Evolutionary conservation across 495 filamentous ascomycete genomes (phyloP).

Genomic region (Hapsidospora chrysogenum): DNA sequence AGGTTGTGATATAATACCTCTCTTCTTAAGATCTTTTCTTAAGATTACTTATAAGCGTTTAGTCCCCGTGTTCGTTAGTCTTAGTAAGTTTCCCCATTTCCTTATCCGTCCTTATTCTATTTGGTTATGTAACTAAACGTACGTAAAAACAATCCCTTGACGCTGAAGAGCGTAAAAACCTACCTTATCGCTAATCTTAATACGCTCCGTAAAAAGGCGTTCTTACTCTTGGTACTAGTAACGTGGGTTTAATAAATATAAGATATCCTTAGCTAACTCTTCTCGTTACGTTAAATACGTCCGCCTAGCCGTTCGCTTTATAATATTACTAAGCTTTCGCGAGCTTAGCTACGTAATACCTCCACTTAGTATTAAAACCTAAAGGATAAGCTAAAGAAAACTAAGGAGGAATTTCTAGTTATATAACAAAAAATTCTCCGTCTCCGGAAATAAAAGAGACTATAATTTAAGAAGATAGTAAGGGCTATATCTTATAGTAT

Average conservation of each 20-base stretch:
- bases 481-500: conserved; percentile 1
- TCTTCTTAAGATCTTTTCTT: not conserved
- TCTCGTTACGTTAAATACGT: not conserved
- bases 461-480: too few relatives aligned
- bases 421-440: too few relatives aligned
- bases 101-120: not conserved
- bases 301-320: too few relatives aligned
- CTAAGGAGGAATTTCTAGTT: not conserved
- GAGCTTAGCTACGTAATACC: not conserved
- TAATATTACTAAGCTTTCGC: too few relatives aligned
- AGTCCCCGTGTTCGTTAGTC: not conserved
- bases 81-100: not conserved
- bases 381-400: not conserved
- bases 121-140: not conserved
- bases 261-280: not conserved
- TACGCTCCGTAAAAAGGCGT: too few relatives aligned
- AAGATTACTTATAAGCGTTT: not conserved
- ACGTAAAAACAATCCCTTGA: too few relatives aligned
- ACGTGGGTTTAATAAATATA: not conserved
- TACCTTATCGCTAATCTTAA: too few relatives aligned
- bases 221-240: too few relatives aligned
- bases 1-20: not conserved
- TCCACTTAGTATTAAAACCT: not conserved
- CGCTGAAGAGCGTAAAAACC: too few relatives aligned
- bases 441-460: too few relatives aligned